These are phyloP conservation scores for Bretschneidera sinensis DNA, from an alignment of 345 rosid genomes.

Conservation along the genomic window DNA sequence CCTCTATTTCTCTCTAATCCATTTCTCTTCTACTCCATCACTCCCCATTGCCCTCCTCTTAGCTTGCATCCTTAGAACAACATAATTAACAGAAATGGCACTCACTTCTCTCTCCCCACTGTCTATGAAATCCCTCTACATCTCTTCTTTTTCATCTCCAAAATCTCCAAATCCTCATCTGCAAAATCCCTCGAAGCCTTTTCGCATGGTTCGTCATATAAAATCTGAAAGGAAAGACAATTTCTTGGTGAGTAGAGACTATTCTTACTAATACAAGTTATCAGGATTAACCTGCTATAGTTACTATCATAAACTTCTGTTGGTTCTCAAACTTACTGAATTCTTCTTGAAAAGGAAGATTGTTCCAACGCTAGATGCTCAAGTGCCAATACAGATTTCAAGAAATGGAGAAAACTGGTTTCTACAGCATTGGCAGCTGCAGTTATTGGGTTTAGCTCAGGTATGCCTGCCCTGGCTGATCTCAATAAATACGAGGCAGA, in stretches of 20 bases:
- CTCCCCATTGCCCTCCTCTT: no score
- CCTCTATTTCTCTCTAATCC: no score
- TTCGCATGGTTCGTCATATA: conserved; percentile 18
- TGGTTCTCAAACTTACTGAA: background rate
- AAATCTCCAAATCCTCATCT: conserved; percentile 2
- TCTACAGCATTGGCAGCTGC: conserved; percentile 68
- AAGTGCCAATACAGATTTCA: conserved; percentile 23
- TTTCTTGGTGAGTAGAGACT: conserved; percentile 24
- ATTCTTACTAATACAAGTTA: background rate
- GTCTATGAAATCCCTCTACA: conserved; percentile 22
- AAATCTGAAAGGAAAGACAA: conserved; percentile 16
- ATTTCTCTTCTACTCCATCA: no score
- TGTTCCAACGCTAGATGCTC: conserved; percentile 19
- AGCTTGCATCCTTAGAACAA: no score
- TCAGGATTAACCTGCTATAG: background rate
- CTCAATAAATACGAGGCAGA: conserved; percentile 87
- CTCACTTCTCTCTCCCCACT: conserved; percentile 29
- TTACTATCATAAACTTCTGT: background rate
- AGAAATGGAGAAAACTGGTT: conserved; percentile 47
- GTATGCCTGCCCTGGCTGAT: conserved; percentile 66
- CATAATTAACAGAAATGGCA: conserved; percentile 33
- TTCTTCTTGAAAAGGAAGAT: conserved; percentile 44
- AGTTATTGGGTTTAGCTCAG: conserved; percentile 42
- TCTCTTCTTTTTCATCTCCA: conserved; percentile 16
- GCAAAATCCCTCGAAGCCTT: conserved; percentile 21